These are phyloP conservation scores for Anethum foeniculum DNA, from an alignment of 140 eudicot species.

Conservation along the genomic window DNA sequence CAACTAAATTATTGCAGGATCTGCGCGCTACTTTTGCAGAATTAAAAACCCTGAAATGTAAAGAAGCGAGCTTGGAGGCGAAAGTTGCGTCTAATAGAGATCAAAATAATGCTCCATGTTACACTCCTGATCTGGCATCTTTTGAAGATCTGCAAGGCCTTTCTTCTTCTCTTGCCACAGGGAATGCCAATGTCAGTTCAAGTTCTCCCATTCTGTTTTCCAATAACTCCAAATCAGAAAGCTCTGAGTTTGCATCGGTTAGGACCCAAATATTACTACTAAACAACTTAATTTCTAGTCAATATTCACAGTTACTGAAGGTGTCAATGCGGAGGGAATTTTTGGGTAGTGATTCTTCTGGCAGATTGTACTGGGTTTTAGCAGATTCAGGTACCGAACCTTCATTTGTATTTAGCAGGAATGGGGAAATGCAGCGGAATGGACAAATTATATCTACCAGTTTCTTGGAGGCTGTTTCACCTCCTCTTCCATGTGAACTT, in stretches of 20 bases:
- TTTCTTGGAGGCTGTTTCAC: background rate
- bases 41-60: constrained; percentile 16
- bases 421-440: background rate
- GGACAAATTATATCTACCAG: background rate
- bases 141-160: constrained; percentile 14
- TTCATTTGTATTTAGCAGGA: constrained; percentile 21
- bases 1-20: constrained; percentile 19
- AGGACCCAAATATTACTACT: constrained; percentile 20
- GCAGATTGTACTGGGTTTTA: constrained; percentile 48
- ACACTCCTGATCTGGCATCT: background rate
- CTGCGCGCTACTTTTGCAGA: constrained; percentile 15
- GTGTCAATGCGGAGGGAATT: constrained; percentile 25
- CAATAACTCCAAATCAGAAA: constrained; percentile 1
- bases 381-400: constrained; percentile 14
- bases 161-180: constrained; percentile 3
- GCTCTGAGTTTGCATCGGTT: constrained; percentile 9
- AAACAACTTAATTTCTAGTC: constrained; percentile 14
- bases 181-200: background rate
- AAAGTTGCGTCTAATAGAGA: constrained; percentile 6
- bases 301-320: constrained; percentile 19
- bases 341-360: constrained; percentile 41
- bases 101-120: background rate
- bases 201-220: background rate
- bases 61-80: constrained; percentile 17
- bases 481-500: constrained; percentile 14